Percentiles rank a stretch among this genome's conserved stretches.
These are phyloP conservation scores for Huntiella decipiens DNA, from an alignment of 2,329 filamentous ascomycete genomes.

Conservation along the genomic window DNA sequence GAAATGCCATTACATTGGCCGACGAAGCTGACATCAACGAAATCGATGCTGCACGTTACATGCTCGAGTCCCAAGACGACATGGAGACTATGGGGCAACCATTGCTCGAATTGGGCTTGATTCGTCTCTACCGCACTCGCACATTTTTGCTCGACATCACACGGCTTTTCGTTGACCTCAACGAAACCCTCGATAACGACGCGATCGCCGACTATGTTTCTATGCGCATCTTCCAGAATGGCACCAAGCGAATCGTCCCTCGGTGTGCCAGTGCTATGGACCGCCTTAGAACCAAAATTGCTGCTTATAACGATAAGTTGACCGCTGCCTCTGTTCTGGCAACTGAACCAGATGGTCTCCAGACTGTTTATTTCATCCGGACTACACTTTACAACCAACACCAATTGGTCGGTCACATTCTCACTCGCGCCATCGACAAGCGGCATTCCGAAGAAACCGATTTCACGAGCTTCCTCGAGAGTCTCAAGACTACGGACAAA, in stretches of 20 bases:
- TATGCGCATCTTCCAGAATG: conserved; percentile 31
- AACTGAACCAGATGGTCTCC: conserved; percentile 39
- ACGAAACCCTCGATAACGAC: conserved; percentile 25
- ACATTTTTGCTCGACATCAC: conserved; percentile 69
- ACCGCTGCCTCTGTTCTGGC: conserved; percentile 60
- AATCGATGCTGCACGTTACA: conserved; percentile 57
- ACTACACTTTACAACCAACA: conserved; percentile 74
- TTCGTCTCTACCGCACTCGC: conserved; percentile 74
- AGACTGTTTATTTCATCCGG: conserved; percentile 64
- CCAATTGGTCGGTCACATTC: conserved; percentile 65
- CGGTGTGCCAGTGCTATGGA: conserved; percentile 61
- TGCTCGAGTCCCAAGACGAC: conserved; percentile 55
- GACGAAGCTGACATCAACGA: conserved; percentile 87
- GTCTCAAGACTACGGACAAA: conserved; percentile 51
- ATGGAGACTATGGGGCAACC: conserved; percentile 50
- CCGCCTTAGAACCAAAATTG: conserved; percentile 58
- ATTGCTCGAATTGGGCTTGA: conserved; percentile 58
- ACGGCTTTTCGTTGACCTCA: conserved; percentile 54
- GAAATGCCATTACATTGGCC: conserved; percentile 61
- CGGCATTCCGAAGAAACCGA: conserved; percentile 52
- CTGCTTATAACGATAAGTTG: conserved; percentile 54
- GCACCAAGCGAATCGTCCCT: conserved; percentile 44
- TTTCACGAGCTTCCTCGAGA: conserved; percentile 51
- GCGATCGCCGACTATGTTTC: conserved; percentile 34
- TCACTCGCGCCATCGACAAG: conserved; percentile 60